Base-by-base conservation (phyloP, 2,329 filamentous ascomycete species). In the Hymenotorrendiella dingleyae region DNA sequence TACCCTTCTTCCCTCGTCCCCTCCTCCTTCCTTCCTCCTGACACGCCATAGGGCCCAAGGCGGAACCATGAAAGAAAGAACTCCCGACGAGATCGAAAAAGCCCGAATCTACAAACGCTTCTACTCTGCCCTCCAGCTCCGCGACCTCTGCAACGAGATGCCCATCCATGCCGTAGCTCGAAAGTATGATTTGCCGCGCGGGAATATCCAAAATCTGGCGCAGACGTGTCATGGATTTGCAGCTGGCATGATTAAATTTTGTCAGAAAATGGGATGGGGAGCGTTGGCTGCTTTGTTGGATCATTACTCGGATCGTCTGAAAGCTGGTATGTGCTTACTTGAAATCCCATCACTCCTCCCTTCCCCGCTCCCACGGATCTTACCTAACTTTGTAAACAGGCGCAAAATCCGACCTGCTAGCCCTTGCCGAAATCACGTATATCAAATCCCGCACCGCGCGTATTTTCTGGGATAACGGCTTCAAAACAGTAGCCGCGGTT, bases 201-300 rank as follows among this genome's bases (percentile, higher is more conserved):
- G 84, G 2, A 72, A 75, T 4, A 77, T 89, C 9, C 85, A 90
- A 61, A 84, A 72, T 16, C 68, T 89, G 2, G 77, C 83, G 2
- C 83, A 87, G 54, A 84, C 80, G 1, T 88, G 84, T 52, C 80
- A 87, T 50, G 85, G 85, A 0, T 90, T 89, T 56, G 85, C 84
- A 3, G 82, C 82, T 2, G 84, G 84, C 3, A 86, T 88, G 70
- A 78, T 89, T 46, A 87, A 85, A 52, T 89, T 89, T 56, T 89
- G 84, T 57, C 73, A 86, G 52, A 73, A 78, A 14, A 87, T 90
- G 84, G 78, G 74, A 2, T 88, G 84, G 82, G 76, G 75, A 1
- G 78, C 84, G 54, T 75, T 89, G 59, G 78, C 79, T 6, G 82
- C 80, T 4, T 80, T 83, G 6, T 67, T 89, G 23, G 82, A 88